phyloP scores from a whole-genome alignment of 768 basidiomycete species.

The Phanerodontia chrysosporium region DNA sequence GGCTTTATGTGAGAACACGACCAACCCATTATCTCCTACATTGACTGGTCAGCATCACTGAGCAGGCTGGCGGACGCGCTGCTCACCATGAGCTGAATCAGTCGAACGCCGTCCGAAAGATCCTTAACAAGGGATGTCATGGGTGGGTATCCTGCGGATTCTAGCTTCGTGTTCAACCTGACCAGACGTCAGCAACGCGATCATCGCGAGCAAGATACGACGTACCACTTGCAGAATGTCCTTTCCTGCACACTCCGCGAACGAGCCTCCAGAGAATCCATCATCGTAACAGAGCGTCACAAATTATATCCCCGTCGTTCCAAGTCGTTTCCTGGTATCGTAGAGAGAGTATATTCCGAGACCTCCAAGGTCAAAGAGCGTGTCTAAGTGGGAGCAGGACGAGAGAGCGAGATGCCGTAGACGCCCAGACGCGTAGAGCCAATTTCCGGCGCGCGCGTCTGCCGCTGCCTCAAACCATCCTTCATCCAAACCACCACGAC shows the following conservation, averaged over 20 bases:
- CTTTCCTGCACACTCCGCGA: conserved; percentile 45
- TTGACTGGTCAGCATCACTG: conserved; percentile 6
- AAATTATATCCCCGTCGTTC: background rate
- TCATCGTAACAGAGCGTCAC: conserved; percentile 11
- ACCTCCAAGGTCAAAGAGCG: background rate
- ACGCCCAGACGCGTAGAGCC: background rate
- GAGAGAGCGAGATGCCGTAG: background rate
- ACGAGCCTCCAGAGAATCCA: conserved; percentile 60
- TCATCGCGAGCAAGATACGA: background rate
- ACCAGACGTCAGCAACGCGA: background rate
- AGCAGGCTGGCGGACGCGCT: background rate
- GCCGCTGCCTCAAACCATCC: background rate
- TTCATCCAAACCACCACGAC: conserved; percentile 19
- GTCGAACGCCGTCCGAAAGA: conserved; percentile 89
- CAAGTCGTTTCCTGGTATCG: background rate
- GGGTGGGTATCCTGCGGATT: conserved; percentile 75
- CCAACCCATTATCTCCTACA: conserved; percentile 94
- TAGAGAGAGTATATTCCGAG: background rate
- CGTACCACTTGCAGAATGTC: conserved; percentile 90
- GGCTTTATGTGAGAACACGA: conserved; percentile 10
- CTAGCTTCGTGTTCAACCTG: conserved; percentile 96
- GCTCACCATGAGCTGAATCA: conserved; percentile 90
- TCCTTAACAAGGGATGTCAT: conserved; percentile 89
- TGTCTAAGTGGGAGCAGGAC: background rate
- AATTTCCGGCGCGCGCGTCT: conserved; percentile 15